A percentile compares a stretch with the other conserved stretches of the same genome.
Conservation (phyloP, 2,329 filamentous ascomycete genomes). For the Colletotrichum lupini region DNA sequence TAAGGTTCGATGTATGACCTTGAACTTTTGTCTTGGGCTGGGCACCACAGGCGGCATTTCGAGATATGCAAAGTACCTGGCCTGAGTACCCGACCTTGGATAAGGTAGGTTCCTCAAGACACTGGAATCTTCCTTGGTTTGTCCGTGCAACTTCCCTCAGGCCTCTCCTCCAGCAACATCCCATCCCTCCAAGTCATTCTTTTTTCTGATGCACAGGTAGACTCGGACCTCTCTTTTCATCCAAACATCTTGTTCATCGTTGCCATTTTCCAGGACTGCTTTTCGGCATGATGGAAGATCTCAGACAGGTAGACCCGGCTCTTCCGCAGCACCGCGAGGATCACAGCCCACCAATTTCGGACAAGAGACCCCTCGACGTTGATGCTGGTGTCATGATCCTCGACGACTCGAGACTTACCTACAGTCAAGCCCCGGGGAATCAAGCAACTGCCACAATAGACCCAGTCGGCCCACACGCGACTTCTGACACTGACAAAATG, state of each 20-base stretch:
- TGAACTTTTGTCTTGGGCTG: neutral
- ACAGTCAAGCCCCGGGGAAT: slow-evolving; percentile 7
- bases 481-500: slow-evolving; percentile 7
- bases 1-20: neutral
- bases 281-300: slow-evolving; percentile 35
- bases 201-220: neutral
- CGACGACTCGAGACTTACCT: neutral
- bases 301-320: slow-evolving; percentile 8
- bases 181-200: neutral
- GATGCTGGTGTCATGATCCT: neutral
- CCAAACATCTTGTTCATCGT: slow-evolving; percentile 5
- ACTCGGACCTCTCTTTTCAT: slow-evolving; percentile 6
- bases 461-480: neutral
- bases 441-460: neutral
- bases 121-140: neutral
- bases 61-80: neutral
- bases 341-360: neutral
- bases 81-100: neutral
- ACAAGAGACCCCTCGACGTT: slow-evolving; percentile 1
- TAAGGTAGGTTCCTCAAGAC: neutral
- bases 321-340: neutral
- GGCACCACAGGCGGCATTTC: neutral
- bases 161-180: neutral
- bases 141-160: neutral
- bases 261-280: slow-evolving; percentile 1